Conservation (phyloP, 495 filamentous ascomycete genomes). For the Daldinia grandis region DNA sequence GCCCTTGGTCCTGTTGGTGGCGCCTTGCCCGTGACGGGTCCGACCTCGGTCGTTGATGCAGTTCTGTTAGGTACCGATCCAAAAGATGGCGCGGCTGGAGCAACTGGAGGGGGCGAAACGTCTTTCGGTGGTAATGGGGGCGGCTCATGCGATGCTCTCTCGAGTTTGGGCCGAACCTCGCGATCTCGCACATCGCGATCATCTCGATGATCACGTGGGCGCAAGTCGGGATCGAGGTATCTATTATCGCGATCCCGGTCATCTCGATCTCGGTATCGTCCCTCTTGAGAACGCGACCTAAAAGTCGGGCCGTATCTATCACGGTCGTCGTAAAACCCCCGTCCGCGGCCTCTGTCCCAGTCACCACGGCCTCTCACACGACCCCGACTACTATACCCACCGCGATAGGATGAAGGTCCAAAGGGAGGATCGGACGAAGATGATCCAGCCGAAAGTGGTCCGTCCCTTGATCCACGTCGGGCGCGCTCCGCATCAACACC, state of each 20-base stretch:
- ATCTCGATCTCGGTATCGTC: conserved; percentile 62
- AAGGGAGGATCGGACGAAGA: conserved; percentile 71
- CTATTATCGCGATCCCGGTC: conserved; percentile 58
- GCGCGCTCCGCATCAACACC: conserved; percentile 60
- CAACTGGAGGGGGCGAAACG: conserved; percentile 76
- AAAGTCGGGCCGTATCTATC: conserved; percentile 58
- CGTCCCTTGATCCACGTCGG: conserved; percentile 63
- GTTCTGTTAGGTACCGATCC: conserved; percentile 66
- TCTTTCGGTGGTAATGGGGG: conserved; percentile 53
- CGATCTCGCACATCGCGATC: conserved; percentile 66
- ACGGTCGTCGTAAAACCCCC: conserved; percentile 72
- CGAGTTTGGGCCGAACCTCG: conserved; percentile 55
- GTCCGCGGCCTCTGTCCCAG: conserved; percentile 70
- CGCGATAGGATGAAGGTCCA: conserved; percentile 58
- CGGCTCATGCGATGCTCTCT: conserved; percentile 56
- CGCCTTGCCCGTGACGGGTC: conserved; percentile 53
- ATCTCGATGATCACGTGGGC: conserved; percentile 64
- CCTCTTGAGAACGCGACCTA: conserved; percentile 75
- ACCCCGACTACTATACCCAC: conserved; percentile 61
- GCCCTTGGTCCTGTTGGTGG: conserved; percentile 63
- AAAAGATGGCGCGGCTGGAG: conserved; percentile 84
- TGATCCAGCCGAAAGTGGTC: conserved; percentile 72
- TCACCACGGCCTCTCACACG: conserved; percentile 66
- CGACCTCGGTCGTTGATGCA: conserved; percentile 49
- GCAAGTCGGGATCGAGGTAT: conserved; percentile 53